Evolutionary conservation across 2,329 filamentous ascomycete genomes (phyloP), one percentile per base, ranked within the genome.

Genomic region (Chaetothyriales sp.): DNA sequence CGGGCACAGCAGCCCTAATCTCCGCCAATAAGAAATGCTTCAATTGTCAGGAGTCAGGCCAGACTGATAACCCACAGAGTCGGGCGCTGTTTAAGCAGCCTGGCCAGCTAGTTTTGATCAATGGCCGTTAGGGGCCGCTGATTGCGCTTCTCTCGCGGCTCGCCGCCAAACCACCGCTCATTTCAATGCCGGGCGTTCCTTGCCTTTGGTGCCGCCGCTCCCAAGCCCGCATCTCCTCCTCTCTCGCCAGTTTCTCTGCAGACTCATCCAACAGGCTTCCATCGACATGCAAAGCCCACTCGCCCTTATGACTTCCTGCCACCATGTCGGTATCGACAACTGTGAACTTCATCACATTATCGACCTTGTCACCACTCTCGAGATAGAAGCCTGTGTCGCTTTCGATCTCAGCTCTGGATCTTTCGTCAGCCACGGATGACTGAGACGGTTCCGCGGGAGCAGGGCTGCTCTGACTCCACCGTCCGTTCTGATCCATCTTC

Each of bases 271-370:
- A 70, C 77, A 95, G 83, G n/a, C 86, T 94, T 22, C 89, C 90
- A 65, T 92, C 85, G 56, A 95, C 82, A 60, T 84, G 89, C 55
- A 95, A 69, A 64, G 90, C 92, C 9, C 85, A 87, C 54, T 83
- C 83, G 28, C 46, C 28, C 49, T 75, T 74, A 60, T 83, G 80
- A 49, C 81, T 80, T 25, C 82, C 84, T 0, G 86, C 83, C 61
- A 73, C 72, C 20, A 73, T 64, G 60, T 95, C 89, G 56, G 92
- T 86, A 65, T 94, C 87, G 59, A 83, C 81, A 63, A 95, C 87
- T 58, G 82, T 77, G 69, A 95, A 94, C 50, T 77, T 76, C 40
- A 94, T 68, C 62, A 78, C 79, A 10, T 85, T 85, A 51, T 79
- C 77, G 51, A 95, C 76, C 58, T 78, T 82, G 37, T 80, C 74